Base-by-base conservation (phyloP, 768 basidiomycete species). In the Rhodosporidiobolus sp. region DNA sequence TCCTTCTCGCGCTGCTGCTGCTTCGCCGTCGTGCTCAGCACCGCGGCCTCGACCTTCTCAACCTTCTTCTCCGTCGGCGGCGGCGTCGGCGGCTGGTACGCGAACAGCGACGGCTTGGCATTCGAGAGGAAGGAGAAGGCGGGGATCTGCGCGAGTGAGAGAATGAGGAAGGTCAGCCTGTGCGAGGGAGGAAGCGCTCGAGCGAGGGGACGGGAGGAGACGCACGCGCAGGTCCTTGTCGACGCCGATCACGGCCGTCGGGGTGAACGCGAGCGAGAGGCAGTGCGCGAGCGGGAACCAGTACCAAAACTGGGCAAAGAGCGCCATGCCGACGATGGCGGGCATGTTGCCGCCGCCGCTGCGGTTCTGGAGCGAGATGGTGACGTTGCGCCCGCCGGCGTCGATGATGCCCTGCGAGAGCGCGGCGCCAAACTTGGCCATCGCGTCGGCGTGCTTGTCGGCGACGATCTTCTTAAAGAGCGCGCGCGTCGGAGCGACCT, bases 281-380 rank as follows among this genome's bases (percentile, higher is more conserved):
- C 90, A 93, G 79, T 97, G 94, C 22, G 94, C 93, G 35, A 98
- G 84, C 46, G 96, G 96, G 82, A 94, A 99, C 96, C 96, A 99
- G 81, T 98, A 98, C 96, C 96, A 99, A 83, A 99, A 98, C 81
- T 99, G 96, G 78, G 91, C 91, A 84, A 99, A 99, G 80, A 99
- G 82, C 26, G 90, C 88, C 90, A 98, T 94, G n/a, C 96, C 96
- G 46, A 98, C 92, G 74, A 98, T 91, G 4, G 95, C 93, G 58
- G 86, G 91, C 76, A 94, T 94, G 80, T 97, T 95, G 75, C 87
- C 86, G 76, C 90, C 94, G 16, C 96, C 96, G 3, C 92, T 92
- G 70, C 91, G 88, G 80, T 92, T 96, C 80, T 94, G 90, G 67
- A 98, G 83, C 78, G 88, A 92, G 79, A 99, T 93, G 19, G 94